A percentile compares a stretch with the other conserved stretches of the same genome.
phyloP scores from a whole-genome alignment of 768 basidiomycete species.

The Mycena capillaripes region DNA sequence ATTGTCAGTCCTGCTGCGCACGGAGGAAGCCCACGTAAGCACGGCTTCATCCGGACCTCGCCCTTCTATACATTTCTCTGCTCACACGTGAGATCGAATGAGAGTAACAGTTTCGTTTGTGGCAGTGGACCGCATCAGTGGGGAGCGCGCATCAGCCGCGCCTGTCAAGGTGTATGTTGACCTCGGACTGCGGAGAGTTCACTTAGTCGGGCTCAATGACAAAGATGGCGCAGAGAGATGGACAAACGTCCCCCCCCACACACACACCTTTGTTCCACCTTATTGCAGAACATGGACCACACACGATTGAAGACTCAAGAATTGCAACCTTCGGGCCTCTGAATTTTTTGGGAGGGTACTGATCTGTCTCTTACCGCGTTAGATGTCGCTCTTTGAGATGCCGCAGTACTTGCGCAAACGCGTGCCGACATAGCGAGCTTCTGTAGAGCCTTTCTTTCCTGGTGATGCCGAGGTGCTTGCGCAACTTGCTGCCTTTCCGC shows the following conservation, averaged over 20 bases:
- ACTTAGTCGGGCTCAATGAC: constrained; percentile 7
- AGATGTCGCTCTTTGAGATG: constrained; percentile 13
- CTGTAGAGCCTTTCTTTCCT: constrained; percentile 13
- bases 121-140: constrained; percentile 11
- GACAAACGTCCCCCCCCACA: no score
- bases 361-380: constrained; percentile 9
- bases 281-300: constrained; percentile 7
- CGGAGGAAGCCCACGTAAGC: constrained; percentile 12
- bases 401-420: constrained; percentile 11
- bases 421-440: constrained; percentile 12
- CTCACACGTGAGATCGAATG: constrained; percentile 8
- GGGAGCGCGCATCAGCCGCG: constrained; percentile 13
- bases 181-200: constrained; percentile 13
- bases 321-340: no score
- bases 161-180: constrained; percentile 11
- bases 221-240: constrained; percentile 1
- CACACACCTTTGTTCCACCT: no score
- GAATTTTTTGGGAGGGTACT: constrained; percentile 2
- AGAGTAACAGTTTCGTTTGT: constrained; percentile 10
- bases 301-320: no score
- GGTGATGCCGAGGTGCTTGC: constrained; percentile 15
- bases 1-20: constrained; percentile 9
- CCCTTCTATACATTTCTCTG: constrained; percentile 8
- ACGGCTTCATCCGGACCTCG: constrained; percentile 13
- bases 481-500: no score